Conservation (phyloP, 495 filamentous ascomycete species). For the Aspergillus taichungensis region DNA sequence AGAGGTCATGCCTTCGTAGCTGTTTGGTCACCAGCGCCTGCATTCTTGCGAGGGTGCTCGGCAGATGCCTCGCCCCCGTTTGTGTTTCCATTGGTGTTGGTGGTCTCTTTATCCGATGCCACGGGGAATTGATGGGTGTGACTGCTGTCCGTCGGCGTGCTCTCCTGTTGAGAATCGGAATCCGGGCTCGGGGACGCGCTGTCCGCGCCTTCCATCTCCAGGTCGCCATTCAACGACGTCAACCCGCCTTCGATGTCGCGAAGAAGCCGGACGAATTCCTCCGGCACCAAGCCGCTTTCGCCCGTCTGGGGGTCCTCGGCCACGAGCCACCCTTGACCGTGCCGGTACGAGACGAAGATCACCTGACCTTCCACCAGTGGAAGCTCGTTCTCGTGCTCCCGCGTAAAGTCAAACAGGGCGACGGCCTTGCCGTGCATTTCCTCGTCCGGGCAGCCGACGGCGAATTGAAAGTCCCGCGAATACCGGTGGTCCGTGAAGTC, state of each 20-base stretch:
- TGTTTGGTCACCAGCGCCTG: background rate
- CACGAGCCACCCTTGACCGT: conserved; percentile 95
- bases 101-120: background rate
- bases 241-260: conserved; percentile 76
- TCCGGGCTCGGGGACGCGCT: conserved; percentile 21
- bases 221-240: conserved; percentile 39
- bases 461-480: conserved; percentile 86
- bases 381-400: conserved; percentile 95
- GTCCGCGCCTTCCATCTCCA: conserved; percentile 15
- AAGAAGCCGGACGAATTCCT: conserved; percentile 90
- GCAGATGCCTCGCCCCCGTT: background rate
- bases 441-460: conserved; percentile 89
- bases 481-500: conserved; percentile 55
- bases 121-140: conserved; percentile 3
- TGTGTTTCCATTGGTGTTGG: conserved; percentile 8
- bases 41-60: background rate
- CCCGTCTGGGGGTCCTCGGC: conserved; percentile 92
- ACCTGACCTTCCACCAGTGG: conserved; percentile 90
- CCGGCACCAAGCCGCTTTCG: conserved; percentile 82
- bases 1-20: no score
- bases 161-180: conserved; percentile 24
- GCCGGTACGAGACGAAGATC: conserved; percentile 90
- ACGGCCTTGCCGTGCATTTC: conserved; percentile 97
- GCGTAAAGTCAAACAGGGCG: conserved; percentile 86
- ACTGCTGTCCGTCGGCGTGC: conserved; percentile 19